A percentile compares a stretch with the other conserved stretches of the same genome.
phyloP scores from a whole-genome alignment of 2,329 filamentous ascomycete genomes.

The Thelonectria rubi region DNA sequence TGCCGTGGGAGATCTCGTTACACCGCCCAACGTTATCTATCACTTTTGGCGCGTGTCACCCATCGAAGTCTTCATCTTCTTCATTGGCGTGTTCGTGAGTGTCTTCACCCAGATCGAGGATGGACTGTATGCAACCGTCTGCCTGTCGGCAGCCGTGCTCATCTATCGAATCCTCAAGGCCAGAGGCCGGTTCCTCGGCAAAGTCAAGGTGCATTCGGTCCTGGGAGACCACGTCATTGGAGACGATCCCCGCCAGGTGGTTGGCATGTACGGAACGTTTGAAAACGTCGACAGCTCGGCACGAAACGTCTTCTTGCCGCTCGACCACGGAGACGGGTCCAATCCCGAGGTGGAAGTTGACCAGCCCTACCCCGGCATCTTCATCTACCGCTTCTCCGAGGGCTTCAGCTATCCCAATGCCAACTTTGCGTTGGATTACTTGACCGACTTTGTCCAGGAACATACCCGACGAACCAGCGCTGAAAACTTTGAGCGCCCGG shows the following conservation, averaged over 20 bases:
- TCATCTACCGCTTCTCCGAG: conserved; percentile 95
- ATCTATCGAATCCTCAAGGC: conserved; percentile 86
- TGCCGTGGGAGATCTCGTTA: conserved; percentile 91
- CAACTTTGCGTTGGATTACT: conserved; percentile 84
- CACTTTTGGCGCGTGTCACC: conserved; percentile 96
- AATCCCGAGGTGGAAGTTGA: conserved; percentile 85
- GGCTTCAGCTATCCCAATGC: conserved; percentile 97
- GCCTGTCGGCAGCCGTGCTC: conserved; percentile 78
- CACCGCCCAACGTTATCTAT: conserved; percentile 88
- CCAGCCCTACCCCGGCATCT: conserved; percentile 87
- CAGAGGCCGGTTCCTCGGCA: conserved; percentile 82
- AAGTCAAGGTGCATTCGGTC: conserved; percentile 75
- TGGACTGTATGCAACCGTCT: conserved; percentile 89
- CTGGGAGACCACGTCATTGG: conserved; percentile 78
- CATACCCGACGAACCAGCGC: conserved; percentile 81
- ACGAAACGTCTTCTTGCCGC: conserved; percentile 86
- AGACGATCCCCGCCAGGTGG: conserved; percentile 58
- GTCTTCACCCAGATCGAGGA: conserved; percentile 90
- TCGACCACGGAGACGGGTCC: conserved; percentile 87
- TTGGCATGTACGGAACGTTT: conserved; percentile 67
- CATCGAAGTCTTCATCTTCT: conserved; percentile 90
- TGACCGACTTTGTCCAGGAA: conserved; percentile 73
- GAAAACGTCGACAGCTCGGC: conserved; percentile 58
- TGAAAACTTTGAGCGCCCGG: conserved; percentile 68
- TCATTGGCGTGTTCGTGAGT: conserved; percentile 89